Evolutionary conservation across 1,284 basidiomycete species (phyloP), one percentile per base, ranked within the genome.

Genomic region (Boletus mariae): DNA sequence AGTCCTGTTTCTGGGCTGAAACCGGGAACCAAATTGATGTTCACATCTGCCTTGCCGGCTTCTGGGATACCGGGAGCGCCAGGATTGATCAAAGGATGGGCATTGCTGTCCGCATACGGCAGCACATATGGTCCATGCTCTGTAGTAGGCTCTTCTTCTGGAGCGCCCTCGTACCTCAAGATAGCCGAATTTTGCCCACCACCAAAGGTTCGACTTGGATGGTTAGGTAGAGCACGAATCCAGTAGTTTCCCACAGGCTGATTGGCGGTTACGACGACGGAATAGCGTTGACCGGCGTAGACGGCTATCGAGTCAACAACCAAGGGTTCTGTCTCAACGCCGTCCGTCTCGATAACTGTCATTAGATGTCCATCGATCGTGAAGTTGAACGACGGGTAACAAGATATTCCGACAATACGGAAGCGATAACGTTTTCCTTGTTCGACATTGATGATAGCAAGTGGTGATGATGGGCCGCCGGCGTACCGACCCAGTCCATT

Each of bases 21-120:
- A 50, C 60, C 60, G 13, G 77, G 62, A 0, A 59, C 57, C 10
- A 78, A 58, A 53, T 73, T 69, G 15, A 78, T 52, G 42, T 60
- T 57, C 15, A 76, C 62, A 44, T 80, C 77, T 11, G 74, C 75
- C 17, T 65, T 71, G 5, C 73, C 76, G 10, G 54, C 57, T 5
- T 55, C 52, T 1, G 70, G 68, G 6, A 58, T 42, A 5, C 78
- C 77, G 3, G 76, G 75, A 2, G 74, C 73, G 31, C 63, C 65
- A 2, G 72, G 65, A 5, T 32, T 15, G 45, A 26, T n/a, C 32
- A 35, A 35, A 1, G 77, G 71, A 42, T 66, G 68, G 1, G 79
- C 61, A 26, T 71, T 20, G 2, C 20, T 20, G 20, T 20, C 20
- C 20, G 20, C 20, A 20, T 20, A 20, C 20, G 20, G 20, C 20